Base-by-base conservation (phyloP, 75 land plant species). In the Pinus taeda region DNA sequence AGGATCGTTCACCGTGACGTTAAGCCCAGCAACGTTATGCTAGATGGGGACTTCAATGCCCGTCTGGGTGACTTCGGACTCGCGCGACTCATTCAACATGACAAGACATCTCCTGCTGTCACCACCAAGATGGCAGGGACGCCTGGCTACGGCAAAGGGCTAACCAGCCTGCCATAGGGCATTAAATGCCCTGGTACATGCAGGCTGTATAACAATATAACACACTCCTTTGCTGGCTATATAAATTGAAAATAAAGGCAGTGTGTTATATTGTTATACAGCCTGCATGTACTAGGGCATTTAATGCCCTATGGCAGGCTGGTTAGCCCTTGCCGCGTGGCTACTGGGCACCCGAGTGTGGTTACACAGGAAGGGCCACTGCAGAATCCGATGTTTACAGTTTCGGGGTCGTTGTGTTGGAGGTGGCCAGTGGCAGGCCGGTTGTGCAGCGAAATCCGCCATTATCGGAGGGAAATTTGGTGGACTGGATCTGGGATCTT, bases 401-500 rank as follows among this genome's bases (percentile, higher is more conserved):
- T 21, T 81, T 74, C 75, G 79, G 79, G 15, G 79, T 76, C 13
- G 79, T 77, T n/a, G 56, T 55, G 33, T 71, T 77, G 73, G 78
- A 66, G 26, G 36, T 70, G 3, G 30, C 60, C 3, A 70, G 78
- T 21, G 78, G 78, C 5, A 49, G 75, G 22, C 49, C 21, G 75
- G 75, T 53, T 15, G 7, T 45, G 9, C 9, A 45, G 49, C 1
- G 24, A 39, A 72, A 60, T 3, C 29, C 30, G 49, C 30, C 30
- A 59, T 24, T 76, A 26, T 78, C 37, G 13, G 74, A 76, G 57
- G 55, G 13, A 33, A 64, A 76, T 62, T n/a, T 78, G 76, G 80
- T 83, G 37, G 77, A 85, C 0, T 75, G 80, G 86, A 80, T 81
- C n/a, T 85, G 86, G 86, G 73, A 55, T 8, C 72, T 81, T 6